Evolutionary conservation across 805 yeast species (phyloP).

Genomic region (Saturnispora besseyi): DNA sequence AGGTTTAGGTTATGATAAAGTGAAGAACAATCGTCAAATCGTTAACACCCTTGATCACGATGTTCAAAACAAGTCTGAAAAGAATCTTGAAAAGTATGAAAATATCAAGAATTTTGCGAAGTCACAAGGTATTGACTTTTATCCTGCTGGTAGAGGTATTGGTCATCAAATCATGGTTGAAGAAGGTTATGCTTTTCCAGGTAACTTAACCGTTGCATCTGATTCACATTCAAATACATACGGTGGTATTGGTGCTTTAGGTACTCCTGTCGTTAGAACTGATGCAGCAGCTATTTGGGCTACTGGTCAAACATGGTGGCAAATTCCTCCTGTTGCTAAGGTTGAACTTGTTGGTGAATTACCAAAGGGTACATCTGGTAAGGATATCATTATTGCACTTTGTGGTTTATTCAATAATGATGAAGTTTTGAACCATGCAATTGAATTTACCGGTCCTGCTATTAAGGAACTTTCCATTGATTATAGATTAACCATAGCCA

Average conservation of each 20-base stretch:
- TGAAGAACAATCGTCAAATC: conserved; percentile 80
- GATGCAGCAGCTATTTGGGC: conserved; percentile 99
- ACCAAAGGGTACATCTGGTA: conserved; percentile 86
- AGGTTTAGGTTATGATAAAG: conserved; percentile 84
- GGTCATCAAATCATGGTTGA: conserved; percentile 99
- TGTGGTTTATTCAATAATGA: conserved; percentile 92
- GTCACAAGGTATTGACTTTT: conserved; percentile 88
- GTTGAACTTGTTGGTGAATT: conserved; percentile 78
- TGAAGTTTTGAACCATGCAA: conserved; percentile 88
- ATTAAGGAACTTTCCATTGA: conserved; percentile 63
- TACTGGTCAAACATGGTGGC: conserved; percentile 99
- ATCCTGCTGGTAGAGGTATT: conserved; percentile 98
- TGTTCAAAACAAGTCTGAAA: conserved; percentile 86
- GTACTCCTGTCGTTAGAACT: conserved; percentile 96
- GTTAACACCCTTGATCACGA: conserved; percentile 97
- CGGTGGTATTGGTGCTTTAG: conserved; percentile 93
- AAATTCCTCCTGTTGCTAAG: conserved; percentile 96
- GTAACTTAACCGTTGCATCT: conserved; percentile 87
- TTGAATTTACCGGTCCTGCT: conserved; percentile 85
- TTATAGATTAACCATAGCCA: conserved; percentile 85
- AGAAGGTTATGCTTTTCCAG: conserved; percentile 97
- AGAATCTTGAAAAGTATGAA: conserved; percentile 76
- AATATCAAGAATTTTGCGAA: conserved; percentile 87
- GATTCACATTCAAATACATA: conserved; percentile 97
- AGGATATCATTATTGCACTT: conserved; percentile 91